Conservation (phyloP, 75 land plant species). For the Pinus tabuliformis region DNA sequence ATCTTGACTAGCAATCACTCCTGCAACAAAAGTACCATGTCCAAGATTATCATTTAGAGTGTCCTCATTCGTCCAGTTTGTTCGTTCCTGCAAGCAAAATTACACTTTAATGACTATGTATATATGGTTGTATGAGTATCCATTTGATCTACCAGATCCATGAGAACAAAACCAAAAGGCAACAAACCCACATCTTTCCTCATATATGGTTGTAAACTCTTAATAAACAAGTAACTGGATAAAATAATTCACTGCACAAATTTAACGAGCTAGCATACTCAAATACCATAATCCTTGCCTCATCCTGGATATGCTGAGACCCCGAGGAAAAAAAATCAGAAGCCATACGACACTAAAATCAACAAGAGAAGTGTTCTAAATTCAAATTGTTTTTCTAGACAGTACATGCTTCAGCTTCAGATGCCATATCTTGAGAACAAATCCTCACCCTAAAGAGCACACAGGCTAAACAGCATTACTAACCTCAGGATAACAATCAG, state of each 20-base stretch:
- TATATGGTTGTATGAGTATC: neutral
- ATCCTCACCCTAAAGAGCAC: neutral
- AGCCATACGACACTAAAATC: neutral
- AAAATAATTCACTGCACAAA: neutral
- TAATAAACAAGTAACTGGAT: neutral
- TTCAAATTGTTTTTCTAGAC: neutral
- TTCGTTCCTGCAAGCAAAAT: slow-evolving; percentile 70
- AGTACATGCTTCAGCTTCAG: neutral
- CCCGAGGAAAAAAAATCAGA: neutral
- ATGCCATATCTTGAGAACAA: neutral
- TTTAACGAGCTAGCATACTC: neutral
- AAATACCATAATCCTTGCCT: neutral
- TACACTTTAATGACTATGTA: neutral
- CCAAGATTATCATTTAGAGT: slow-evolving; percentile 97
- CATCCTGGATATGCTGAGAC: neutral
- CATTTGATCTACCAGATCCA: slow-evolving; percentile 1
- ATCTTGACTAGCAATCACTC: slow-evolving; percentile 92
- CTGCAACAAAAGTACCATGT: slow-evolving; percentile 99
- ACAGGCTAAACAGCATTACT: neutral
- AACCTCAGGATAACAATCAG: slow-evolving; percentile 11
- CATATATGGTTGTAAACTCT: neutral
- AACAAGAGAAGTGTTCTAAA: neutral
- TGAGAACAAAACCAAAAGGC: neutral
- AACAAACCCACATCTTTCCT: neutral
- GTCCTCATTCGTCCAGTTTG: slow-evolving; percentile 98